phyloP scores from a whole-genome alignment of 495 filamentous ascomycete genomes.

The Talaromyces proteolyticus region DNA sequence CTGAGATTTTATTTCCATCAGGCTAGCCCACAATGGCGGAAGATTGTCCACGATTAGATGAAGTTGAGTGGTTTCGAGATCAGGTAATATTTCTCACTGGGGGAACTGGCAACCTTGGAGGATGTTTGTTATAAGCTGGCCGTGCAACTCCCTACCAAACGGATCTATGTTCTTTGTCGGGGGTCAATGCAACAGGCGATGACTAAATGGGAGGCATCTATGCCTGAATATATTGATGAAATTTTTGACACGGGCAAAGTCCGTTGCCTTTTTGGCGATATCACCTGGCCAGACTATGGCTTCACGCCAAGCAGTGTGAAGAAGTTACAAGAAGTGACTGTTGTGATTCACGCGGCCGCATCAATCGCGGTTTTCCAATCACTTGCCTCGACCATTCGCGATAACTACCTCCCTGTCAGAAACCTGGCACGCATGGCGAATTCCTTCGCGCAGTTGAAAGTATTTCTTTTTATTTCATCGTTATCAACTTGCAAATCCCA shows the following conservation, averaged over 20 bases:
- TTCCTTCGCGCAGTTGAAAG: constrained; percentile 22
- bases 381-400: too few relatives aligned
- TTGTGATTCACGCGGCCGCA: constrained; percentile 31
- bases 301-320: constrained; percentile 14
- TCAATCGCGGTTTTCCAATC: too few relatives aligned
- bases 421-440: constrained; percentile 21
- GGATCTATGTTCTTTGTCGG: constrained; percentile 27
- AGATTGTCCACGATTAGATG: too few relatives aligned
- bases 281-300: constrained; percentile 20
- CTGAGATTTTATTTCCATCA: too few relatives aligned
- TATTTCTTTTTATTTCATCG: constrained; percentile 30
- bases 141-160: constrained; percentile 26
- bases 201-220: constrained; percentile 23
- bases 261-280: constrained; percentile 28
- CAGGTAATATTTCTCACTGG: constrained; percentile 33
- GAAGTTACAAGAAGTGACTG: constrained; percentile 20
- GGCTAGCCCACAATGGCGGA: too few relatives aligned
- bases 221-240: constrained; percentile 24
- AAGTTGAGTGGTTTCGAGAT: background rate
- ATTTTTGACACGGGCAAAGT: constrained; percentile 23
- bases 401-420: constrained; percentile 29
- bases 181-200: constrained; percentile 19
- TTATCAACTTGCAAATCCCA: constrained; percentile 32
- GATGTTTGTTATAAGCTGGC: constrained; percentile 31
- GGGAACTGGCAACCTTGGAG: constrained; percentile 30